Evolutionary conservation across 345 rosid genomes (phyloP).

Genomic region (Citropsis articulata): DNA sequence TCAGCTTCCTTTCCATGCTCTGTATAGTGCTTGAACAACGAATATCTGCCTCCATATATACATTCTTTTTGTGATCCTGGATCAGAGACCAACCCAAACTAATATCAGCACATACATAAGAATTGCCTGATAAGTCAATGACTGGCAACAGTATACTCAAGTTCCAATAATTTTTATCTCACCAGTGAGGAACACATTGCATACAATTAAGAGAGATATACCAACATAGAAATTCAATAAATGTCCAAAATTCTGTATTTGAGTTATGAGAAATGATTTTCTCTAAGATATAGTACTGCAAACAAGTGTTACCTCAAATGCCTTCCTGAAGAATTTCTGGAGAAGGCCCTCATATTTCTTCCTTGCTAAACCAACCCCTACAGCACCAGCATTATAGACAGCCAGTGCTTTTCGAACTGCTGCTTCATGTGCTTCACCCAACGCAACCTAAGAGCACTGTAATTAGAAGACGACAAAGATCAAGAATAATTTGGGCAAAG

Average conservation of each 20-base stretch:
- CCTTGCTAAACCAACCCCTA: conserved; percentile 74
- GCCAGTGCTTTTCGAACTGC: conserved; percentile 73
- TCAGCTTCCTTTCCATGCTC: conserved; percentile 85
- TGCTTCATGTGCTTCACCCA: conserved; percentile 91
- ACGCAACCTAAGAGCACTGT: conserved; percentile 48
- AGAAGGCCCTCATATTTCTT: conserved; percentile 87
- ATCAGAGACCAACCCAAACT: conserved; percentile 12
- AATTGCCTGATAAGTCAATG: not conserved
- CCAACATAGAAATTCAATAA: too few species aligned
- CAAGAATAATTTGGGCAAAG: conserved; percentile 10
- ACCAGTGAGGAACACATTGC: not conserved
- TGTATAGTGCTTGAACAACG: conserved; percentile 67
- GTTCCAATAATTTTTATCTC: not conserved
- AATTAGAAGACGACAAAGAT: conserved; percentile 28
- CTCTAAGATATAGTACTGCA: not conserved
- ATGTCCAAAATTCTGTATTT: not conserved
- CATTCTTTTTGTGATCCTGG: conserved; percentile 81
- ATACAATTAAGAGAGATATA: not conserved
- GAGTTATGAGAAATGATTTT: not conserved
- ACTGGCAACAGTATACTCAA: not conserved
- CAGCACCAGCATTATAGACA: conserved; percentile 69
- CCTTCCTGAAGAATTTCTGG: conserved; percentile 75
- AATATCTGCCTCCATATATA: conserved; percentile 88
- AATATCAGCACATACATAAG: not conserved
- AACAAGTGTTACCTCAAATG: conserved; percentile 63